Conservation (phyloP, 2,329 filamentous ascomycete species). For the Aspergillus sp. region DNA sequence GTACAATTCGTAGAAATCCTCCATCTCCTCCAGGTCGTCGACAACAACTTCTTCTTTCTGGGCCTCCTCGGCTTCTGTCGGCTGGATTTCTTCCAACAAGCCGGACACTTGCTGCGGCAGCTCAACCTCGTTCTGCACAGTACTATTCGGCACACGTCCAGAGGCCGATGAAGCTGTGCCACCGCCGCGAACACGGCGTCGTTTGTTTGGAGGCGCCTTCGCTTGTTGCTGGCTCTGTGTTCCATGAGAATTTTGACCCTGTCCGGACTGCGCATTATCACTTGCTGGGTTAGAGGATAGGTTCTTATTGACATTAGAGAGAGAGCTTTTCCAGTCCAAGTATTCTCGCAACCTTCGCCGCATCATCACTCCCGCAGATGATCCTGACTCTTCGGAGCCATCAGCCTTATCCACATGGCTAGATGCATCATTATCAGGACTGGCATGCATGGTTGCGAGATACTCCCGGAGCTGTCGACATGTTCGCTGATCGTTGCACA, state of each 20-base stretch:
- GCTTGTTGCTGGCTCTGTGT: slow-evolving; percentile 39
- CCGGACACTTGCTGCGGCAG: slow-evolving; percentile 71
- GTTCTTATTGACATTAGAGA: slow-evolving; percentile 64
- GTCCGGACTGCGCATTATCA: slow-evolving; percentile 14
- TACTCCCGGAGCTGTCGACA: slow-evolving; percentile 86
- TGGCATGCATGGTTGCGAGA: slow-evolving; percentile 78
- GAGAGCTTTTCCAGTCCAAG: slow-evolving; percentile 80
- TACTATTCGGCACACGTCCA: slow-evolving; percentile 61
- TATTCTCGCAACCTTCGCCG: slow-evolving; percentile 77
- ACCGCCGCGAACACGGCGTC: slow-evolving; percentile 73
- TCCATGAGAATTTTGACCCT: slow-evolving; percentile 12
- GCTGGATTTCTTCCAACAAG: slow-evolving; percentile 71
- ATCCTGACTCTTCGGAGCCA: slow-evolving; percentile 48
- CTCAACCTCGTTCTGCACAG: slow-evolving; percentile 64
- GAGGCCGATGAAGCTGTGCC: slow-evolving; percentile 50
- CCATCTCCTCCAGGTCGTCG: slow-evolving; percentile 82
- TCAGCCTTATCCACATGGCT: slow-evolving; percentile 39
- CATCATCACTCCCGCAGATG: slow-evolving; percentile 83
- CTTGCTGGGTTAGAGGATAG: slow-evolving; percentile 22
- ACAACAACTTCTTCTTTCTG: slow-evolving; percentile 60
- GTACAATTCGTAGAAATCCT: slow-evolving; percentile 83
- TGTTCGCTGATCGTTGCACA: slow-evolving; percentile 83
- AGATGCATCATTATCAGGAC: slow-evolving; percentile 32
- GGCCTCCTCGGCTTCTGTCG: slow-evolving; percentile 65
- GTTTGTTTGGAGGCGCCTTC: slow-evolving; percentile 70